Evolutionary conservation across 2,329 filamentous ascomycete genomes (phyloP).

Genomic region (Claviceps purpurea): DNA sequence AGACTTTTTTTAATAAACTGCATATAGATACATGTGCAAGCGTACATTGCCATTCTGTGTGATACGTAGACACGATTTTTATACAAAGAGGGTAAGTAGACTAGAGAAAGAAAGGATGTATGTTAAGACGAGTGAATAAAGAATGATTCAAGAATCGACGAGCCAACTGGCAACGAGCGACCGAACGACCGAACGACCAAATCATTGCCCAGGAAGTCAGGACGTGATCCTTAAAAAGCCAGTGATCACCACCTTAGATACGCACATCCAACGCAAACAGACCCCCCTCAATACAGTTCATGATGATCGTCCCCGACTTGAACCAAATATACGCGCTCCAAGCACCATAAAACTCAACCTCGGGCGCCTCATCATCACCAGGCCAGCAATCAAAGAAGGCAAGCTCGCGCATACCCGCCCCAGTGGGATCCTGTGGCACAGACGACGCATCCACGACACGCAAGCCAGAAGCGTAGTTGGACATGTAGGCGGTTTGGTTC

Average conservation of each 20-base stretch:
- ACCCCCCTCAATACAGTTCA: constrained; percentile 35
- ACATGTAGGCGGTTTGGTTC: constrained; percentile 28
- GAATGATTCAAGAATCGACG: too few species aligned
- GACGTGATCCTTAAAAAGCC: too few species aligned
- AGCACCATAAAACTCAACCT: constrained; percentile 23
- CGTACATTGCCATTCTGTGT: too few species aligned
- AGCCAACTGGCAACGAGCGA: too few species aligned
- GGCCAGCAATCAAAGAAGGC: constrained; percentile 35
- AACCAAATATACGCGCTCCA: constrained; percentile 34
- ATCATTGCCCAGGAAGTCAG: too few species aligned
- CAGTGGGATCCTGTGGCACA: constrained; percentile 23
- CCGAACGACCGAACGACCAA: background rate
- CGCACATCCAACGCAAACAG: constrained; percentile 26
- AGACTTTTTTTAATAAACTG: too few species aligned
- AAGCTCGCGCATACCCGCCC: constrained; percentile 24
- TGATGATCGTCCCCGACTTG: constrained; percentile 27
- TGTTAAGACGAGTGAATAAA: too few species aligned
- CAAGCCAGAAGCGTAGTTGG: constrained; percentile 35
- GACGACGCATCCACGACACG: constrained; percentile 21
- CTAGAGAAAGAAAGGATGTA: too few species aligned
- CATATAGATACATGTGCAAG: too few species aligned
- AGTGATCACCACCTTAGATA: background rate
- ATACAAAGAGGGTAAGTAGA: too few species aligned
- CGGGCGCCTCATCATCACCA: constrained; percentile 24
- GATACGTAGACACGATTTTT: constrained; percentile 12